Evolutionary conservation across 108 stramenopile genomes (phyloP).

Genomic region (Cyclotella baltica): DNA sequence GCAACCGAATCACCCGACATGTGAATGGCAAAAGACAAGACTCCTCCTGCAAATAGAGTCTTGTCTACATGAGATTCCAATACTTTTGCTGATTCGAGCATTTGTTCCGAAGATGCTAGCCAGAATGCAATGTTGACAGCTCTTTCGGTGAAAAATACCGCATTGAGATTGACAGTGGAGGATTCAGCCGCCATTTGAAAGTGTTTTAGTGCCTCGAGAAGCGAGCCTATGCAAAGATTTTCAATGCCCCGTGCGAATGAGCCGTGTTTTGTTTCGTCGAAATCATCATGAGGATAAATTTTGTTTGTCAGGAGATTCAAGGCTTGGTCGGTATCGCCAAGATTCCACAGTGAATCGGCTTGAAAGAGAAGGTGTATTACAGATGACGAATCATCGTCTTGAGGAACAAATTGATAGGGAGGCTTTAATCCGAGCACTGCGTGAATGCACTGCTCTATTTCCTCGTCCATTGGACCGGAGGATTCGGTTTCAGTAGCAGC

Average conservation of each 20-base stretch:
- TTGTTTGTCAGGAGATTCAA: neutral
- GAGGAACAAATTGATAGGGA: too few relatives aligned
- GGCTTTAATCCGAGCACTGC: too few relatives aligned
- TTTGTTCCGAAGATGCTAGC: neutral
- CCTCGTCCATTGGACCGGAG: too few relatives aligned
- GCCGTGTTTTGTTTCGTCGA: neutral
- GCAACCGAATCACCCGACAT: neutral
- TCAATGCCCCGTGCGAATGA: neutral
- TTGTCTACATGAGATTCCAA: neutral
- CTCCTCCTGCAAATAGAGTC: neutral
- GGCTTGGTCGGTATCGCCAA: neutral
- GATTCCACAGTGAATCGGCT: conserved; percentile 2
- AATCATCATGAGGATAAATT: neutral
- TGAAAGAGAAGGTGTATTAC: neutral
- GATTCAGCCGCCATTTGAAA: neutral
- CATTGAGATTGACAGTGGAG: neutral
- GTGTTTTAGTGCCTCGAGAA: neutral
- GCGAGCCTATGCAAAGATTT: neutral
- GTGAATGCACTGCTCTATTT: too few relatives aligned
- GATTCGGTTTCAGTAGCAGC: too few relatives aligned
- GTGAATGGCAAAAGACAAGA: neutral
- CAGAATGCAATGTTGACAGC: conserved; percentile 1
- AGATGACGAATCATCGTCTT: too few relatives aligned
- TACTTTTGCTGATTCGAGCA: neutral
- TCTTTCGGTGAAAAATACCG: neutral